Percentiles rank a stretch among this genome's conserved stretches.
Evolutionary conservation across 805 yeast genomes (phyloP).

Genomic region (Brettanomyces bruxellensis): DNA sequence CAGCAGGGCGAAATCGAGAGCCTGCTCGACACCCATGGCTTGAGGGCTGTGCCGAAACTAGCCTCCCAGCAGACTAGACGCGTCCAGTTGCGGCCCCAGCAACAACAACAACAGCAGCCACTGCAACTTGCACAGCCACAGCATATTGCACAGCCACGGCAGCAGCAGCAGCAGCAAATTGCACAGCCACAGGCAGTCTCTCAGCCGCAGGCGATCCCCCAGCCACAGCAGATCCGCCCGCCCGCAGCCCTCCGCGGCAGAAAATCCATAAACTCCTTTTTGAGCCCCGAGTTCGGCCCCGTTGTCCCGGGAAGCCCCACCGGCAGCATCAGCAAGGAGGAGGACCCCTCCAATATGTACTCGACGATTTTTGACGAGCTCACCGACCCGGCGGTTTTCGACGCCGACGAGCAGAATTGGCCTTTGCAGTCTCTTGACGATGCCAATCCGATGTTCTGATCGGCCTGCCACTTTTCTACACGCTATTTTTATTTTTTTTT

Average conservation of each 20-base stretch:
- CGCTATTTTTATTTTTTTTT: too few relatives aligned
- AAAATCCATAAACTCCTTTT: neutral
- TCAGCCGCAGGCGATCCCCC: neutral
- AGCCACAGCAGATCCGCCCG: too few relatives aligned
- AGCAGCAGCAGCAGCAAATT: conserved; percentile 2
- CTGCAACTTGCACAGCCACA: conserved; percentile 1
- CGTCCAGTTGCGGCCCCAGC: conserved; percentile 1
- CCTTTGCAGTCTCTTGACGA: too few relatives aligned
- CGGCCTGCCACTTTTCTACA: too few relatives aligned
- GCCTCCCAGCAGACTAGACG: neutral
- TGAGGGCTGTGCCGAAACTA: too few relatives aligned
- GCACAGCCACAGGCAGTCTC: neutral
- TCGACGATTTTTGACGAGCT: conserved; percentile 37
- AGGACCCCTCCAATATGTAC: conserved; percentile 28
- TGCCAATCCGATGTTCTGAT: too few relatives aligned
- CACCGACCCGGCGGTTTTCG: conserved; percentile 28
- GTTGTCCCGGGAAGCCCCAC: neutral
- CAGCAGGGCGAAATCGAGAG: neutral
- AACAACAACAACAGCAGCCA: conserved; percentile 2
- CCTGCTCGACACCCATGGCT: too few relatives aligned
- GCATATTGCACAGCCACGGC: conserved; percentile 1
- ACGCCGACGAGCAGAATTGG: conserved; percentile 5
- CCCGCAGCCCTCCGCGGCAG: too few relatives aligned
- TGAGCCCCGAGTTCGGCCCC: conserved; percentile 1
- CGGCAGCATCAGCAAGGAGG: neutral